Evolutionary conservation across 1,284 basidiomycete genomes (phyloP), one percentile per base, ranked within the genome.

Genomic region (Phellopilus nigrolimitatus): DNA sequence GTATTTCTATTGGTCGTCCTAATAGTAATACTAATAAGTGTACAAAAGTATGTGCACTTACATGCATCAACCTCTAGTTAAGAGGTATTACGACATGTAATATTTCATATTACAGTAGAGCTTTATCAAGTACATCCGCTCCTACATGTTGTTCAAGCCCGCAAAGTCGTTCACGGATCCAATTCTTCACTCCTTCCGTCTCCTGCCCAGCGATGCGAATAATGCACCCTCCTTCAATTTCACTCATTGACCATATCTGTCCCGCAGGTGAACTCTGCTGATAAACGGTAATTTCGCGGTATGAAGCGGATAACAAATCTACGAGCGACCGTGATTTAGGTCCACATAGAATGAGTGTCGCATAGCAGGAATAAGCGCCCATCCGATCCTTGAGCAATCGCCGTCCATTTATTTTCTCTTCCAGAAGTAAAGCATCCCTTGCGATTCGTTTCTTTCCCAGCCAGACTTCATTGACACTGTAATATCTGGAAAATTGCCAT

Each of bases 401-500:
- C 34, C 59, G 56, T 40, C 12, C 41, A 37, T 47, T 33, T 8
- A 30, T 19, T 6, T 54, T 44, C 3, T 62, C 57, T 24, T 80
- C 76, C 12, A 97, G 75, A 4, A 93, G 71, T 68, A 84, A 75
- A 17, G 82, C 76, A 60, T 97, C 94, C 57, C 84, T 81, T 45
- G 82, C 87, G 22, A 93, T 65, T 43, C 83, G 73, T 55, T 70
- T 70, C 1, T 75, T 79, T 2, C 75, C 79, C 2, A 89, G 62
- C 59, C 82, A 80, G 17, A 98, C 70, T 65, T 97, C 92, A 67
- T 97, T 97, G 38, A 80, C 70, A 59, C 88, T 94, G 61, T 84
- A 79, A 64, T 97, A 98, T 52, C 78, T 73, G 36, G 84, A 78
- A 66, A 98, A 97, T 1, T 70, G 80, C 95, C 95, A 99, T 45